Evolutionary conservation across 306 rosid species (phyloP), one percentile per base, ranked within the genome.

Genomic region (Trichosanthes truncata): DNA sequence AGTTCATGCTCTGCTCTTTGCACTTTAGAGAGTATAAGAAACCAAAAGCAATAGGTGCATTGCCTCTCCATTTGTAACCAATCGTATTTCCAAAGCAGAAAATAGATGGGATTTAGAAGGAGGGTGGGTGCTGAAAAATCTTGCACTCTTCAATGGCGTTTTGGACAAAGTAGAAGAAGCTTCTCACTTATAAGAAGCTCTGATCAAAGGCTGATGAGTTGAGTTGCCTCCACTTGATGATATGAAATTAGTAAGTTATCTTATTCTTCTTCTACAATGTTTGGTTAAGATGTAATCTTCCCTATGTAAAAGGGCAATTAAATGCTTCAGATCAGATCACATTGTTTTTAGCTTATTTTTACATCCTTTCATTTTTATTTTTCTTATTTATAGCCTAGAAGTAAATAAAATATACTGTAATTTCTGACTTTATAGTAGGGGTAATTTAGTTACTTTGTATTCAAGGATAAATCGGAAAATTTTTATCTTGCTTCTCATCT

Each of bases 1-100:
- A 69, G 41, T 11, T 40, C 76, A 43, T 68, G 9, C 35, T 69
- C 31, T 69, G 10, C 55, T 69, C 49, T 68, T 21, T 43, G 56
- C 40, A 72, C 21, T 72, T 45, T 72, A 72, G 76, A 72, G 75
- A 48, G 40, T 48, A 73, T 48, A 14, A 73, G 55, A 69, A 29
- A 71, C 11, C 55, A 23, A 45, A 25, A 46, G 59, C 59, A 72
- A 46, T 25, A 7, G 6, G 25, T 2, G 41, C 46, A 25, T 74
- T 29, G 26, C 4, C 29, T 71, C 38, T 13, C 38, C 56, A 45
- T 45, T 45, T 10, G 6, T 46, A 49, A 23, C 55, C 77, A 72
- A 72, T 45, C 78, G 26, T 48, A 20, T 49, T 18, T 66, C 48
- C 73, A 17, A 36, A 74, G 41, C 45, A 29, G 77, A 26, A 73